Percentiles rank a stretch among this genome's conserved stretches.
These are phyloP conservation scores for Suhomyces sp. DNA, from an alignment of 805 yeast genomes.

Conservation along the genomic window DNA sequence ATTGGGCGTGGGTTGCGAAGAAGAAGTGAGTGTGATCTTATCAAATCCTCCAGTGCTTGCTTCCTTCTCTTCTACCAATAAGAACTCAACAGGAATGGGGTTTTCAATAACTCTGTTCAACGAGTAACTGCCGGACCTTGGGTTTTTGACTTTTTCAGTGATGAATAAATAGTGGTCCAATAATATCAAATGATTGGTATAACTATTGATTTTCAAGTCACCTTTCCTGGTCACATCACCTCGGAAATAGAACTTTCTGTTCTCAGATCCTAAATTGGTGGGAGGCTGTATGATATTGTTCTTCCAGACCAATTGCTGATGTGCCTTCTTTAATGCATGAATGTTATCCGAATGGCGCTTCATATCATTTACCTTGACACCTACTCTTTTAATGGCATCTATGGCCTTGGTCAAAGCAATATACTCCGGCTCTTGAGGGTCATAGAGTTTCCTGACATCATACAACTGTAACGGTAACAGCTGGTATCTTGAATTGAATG, in stretches of 20 bases:
- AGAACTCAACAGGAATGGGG: slow-evolving; percentile 60
- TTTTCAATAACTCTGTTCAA: slow-evolving; percentile 41
- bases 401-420: slow-evolving; percentile 51
- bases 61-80: slow-evolving; percentile 48
- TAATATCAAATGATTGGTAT: slow-evolving; percentile 50
- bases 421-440: slow-evolving; percentile 48
- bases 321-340: slow-evolving; percentile 51
- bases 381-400: slow-evolving; percentile 51
- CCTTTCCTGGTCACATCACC: slow-evolving; percentile 62
- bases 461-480: slow-evolving; percentile 60
- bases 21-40: slow-evolving; percentile 14
- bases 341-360: slow-evolving; percentile 60
- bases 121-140: slow-evolving; percentile 16
- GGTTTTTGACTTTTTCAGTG: slow-evolving; percentile 52
- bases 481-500: slow-evolving; percentile 43
- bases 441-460: slow-evolving; percentile 50
- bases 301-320: slow-evolving; percentile 55
- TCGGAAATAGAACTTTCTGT: slow-evolving; percentile 53
- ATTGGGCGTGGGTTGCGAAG: slow-evolving; percentile 11
- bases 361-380: slow-evolving; percentile 56
- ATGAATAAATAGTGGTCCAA: slow-evolving; percentile 70
- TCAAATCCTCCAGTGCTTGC: slow-evolving; percentile 8
- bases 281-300: slow-evolving; percentile 35
- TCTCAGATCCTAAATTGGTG: slow-evolving; percentile 36
- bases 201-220: slow-evolving; percentile 60